Evolutionary conservation across 2,329 filamentous ascomycete genomes (phyloP), one percentile per base, ranked within the genome.

Genomic region (Ophiostoma sp.): DNA sequence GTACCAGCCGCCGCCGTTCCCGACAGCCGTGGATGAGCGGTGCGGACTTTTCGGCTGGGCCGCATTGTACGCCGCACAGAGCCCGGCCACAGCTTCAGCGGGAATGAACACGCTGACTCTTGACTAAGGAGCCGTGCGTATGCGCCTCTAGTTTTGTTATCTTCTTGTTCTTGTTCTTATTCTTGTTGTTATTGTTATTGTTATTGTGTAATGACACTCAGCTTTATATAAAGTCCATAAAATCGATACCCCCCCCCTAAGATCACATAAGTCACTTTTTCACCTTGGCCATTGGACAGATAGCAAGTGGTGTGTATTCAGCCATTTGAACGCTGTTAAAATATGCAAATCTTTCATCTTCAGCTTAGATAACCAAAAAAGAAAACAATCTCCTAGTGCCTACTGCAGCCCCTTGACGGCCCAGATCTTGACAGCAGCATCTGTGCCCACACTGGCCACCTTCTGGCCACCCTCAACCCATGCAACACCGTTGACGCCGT

Each of bases 401-500:
- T 65, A 86, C 74, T 82, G 80, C 76, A 90, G 75, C 0, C 84
- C 85, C 69, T 85, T 81, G 4, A 92, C 86, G 73, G 81, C 85
- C 95, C 95, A 99, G 67, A 94, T 84, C 84, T 98, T 99, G 67
- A 99, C 86, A 0, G 92, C 90, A 44, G 92, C 94, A 84, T 99
- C 95, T 13, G 89, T 91, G 65, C 95, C 95, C 4, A 88, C 87
- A 75, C 90, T 96, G 11, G 91, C 88, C 67, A 98, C 84, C 80
- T 86, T 92, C 23, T 79, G 79, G 71, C 83, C 83, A 10, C 85
- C 87, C 36, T 84, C 85, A 17, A 92, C 84, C 83, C 94, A 99
- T 15, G 86, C 86, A 20, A 98, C 90, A 20, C 92, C 94, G 74
- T 90, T 93, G 23, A 98, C 93, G 11, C 95, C 95, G 77, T 98